These are phyloP conservation scores for Geranium rotundifolium DNA, from an alignment of 345 rosid genomes.

Conservation along the genomic window DNA sequence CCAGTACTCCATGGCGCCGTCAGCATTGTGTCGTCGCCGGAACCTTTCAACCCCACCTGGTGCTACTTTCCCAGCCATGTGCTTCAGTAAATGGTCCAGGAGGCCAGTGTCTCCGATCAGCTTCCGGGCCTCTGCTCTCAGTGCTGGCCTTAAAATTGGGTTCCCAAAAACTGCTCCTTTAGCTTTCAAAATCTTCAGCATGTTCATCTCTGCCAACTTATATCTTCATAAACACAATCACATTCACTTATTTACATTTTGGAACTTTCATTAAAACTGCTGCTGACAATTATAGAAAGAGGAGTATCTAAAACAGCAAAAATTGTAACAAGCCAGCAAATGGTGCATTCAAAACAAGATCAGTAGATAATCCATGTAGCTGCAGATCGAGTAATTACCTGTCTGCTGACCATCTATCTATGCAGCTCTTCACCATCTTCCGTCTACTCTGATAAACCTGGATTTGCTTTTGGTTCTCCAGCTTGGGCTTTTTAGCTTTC, in stretches of 20 bases:
- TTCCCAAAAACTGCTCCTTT: constrained; percentile 57
- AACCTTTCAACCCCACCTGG: constrained; percentile 85
- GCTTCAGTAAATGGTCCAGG: constrained; percentile 85
- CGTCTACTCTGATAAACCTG: constrained; percentile 25
- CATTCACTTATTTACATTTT: no score
- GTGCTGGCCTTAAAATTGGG: constrained; percentile 59
- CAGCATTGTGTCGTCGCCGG: constrained; percentile 77
- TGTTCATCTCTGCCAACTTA: constrained; percentile 67
- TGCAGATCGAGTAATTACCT: constrained; percentile 36
- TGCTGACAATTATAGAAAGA: not conserved
- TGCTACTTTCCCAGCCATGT: constrained; percentile 90
- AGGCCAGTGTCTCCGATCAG: constrained; percentile 92
- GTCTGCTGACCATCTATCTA: constrained; percentile 66
- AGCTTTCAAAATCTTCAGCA: constrained; percentile 79
- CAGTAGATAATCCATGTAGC: not conserved
- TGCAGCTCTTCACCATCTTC: constrained; percentile 29
- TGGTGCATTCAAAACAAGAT: not conserved
- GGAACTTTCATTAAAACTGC: no score
- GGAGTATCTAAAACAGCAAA: no score
- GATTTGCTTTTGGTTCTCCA: constrained; percentile 24
- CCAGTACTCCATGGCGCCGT: constrained; percentile 98
- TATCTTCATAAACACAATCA: constrained; percentile 37
- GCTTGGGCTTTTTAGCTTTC: constrained; percentile 21
- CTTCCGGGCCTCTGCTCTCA: constrained; percentile 75
- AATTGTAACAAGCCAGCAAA: no score